Conservation (phyloP, 1,139 yeast species). For the Protomyces inundatus region DNA sequence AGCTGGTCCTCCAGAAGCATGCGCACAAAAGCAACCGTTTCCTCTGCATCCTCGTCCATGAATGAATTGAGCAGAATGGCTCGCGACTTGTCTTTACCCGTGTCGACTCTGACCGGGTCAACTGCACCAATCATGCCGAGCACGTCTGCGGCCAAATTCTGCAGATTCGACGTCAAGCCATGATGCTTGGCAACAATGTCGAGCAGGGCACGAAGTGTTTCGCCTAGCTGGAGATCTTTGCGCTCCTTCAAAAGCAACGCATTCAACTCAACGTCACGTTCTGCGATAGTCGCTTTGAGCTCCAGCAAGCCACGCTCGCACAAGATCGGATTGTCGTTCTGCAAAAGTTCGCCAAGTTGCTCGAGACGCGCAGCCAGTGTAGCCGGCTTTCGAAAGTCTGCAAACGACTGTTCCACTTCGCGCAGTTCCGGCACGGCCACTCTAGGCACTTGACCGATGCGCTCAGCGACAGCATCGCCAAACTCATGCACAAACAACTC, state of each 20-base stretch:
- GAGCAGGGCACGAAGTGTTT: slow-evolving; percentile 53
- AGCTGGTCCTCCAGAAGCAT: slow-evolving; percentile 63
- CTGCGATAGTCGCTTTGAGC: slow-evolving; percentile 49
- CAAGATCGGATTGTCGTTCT: slow-evolving; percentile 67
- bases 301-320: slow-evolving; percentile 74
- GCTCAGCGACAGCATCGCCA: slow-evolving; percentile 33
- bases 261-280: slow-evolving; percentile 50
- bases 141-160: slow-evolving; percentile 60
- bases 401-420: slow-evolving; percentile 29
- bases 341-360: slow-evolving; percentile 54
- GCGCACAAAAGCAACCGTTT: slow-evolving; percentile 59
- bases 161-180: slow-evolving; percentile 47
- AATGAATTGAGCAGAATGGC: slow-evolving; percentile 57
- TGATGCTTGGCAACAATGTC: slow-evolving; percentile 58
- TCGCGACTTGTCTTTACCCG: slow-evolving; percentile 45
- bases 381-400: slow-evolving; percentile 11
- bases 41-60: slow-evolving; percentile 48
- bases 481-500: slow-evolving; percentile 25
- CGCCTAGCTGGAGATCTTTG: slow-evolving; percentile 42
- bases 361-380: slow-evolving; percentile 37
- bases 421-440: slow-evolving; percentile 34
- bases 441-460: slow-evolving; percentile 33
- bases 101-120: slow-evolving; percentile 59
- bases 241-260: slow-evolving; percentile 33
- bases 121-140: slow-evolving; percentile 73